Evolutionary conservation across 1,284 basidiomycete genomes (phyloP).

Genomic region (Macrocystidia cucumis): DNA sequence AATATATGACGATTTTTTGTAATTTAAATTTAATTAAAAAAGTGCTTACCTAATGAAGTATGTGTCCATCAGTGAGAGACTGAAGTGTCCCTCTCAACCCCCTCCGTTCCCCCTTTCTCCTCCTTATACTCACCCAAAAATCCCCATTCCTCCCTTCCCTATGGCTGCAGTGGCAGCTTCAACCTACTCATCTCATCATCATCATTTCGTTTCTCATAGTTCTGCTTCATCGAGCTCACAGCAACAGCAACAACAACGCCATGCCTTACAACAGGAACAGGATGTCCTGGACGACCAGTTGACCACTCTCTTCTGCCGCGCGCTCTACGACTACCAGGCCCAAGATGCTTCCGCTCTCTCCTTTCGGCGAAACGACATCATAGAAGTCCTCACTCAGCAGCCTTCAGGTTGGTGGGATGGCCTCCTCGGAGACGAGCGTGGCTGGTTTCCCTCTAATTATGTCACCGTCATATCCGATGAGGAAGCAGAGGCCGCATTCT

Average conservation of each 20-base stretch:
- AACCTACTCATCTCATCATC: slow-evolving; percentile 12
- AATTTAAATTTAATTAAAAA: no score
- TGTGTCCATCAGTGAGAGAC: no score
- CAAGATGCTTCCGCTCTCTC: slow-evolving; percentile 84
- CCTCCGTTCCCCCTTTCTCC: no score
- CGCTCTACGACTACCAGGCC: slow-evolving; percentile 90
- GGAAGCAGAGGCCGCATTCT: slow-evolving; percentile 65
- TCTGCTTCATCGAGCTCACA: slow-evolving; percentile 4
- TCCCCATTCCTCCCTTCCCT: no score
- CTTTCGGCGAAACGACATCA: slow-evolving; percentile 83
- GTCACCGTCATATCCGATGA: slow-evolving; percentile 75
- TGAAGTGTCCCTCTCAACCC: no score
- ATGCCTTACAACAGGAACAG: slow-evolving; percentile 15
- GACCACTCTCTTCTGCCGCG: slow-evolving; percentile 80
- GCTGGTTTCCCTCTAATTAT: slow-evolving; percentile 99
- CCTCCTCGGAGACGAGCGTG: slow-evolving; percentile 79
- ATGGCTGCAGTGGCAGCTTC: slow-evolving; percentile 16
- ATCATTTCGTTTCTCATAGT: slow-evolving; percentile 12
- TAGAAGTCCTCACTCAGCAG: slow-evolving; percentile 89
- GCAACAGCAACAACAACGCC: slow-evolving; percentile 11
- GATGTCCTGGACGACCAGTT: slow-evolving; percentile 44
- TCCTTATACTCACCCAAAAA: no score
- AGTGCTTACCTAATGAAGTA: no score
- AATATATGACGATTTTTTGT: no score
- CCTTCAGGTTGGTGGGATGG: slow-evolving; percentile 99